Base-by-base conservation (phyloP, 164 flowering plant genomes). In the Euptelea pleiosperma region DNA sequence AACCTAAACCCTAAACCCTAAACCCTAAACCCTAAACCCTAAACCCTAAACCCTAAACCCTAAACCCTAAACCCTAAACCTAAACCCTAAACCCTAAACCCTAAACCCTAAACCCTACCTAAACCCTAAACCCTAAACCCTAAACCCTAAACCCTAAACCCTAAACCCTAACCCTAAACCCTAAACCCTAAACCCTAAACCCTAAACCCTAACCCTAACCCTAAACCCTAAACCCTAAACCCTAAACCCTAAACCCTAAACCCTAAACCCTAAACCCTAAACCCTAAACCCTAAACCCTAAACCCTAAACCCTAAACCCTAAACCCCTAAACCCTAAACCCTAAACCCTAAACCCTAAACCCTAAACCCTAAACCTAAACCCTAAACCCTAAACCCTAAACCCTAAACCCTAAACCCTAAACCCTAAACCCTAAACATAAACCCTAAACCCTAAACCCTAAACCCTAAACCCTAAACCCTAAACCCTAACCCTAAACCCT, bases 401-500 rank as follows among this genome's bases (percentile, higher is more conserved):
- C 62, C 62, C 52, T 45, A 59, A 59, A 45, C 62, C 62, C 52
- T 45, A 59, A 59, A 45, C 62, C 62, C 52, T 30, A 59, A 59
- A 45, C 62, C 62, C 52, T 45, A 59, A 59, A n/a, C n/a, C 62
- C 52, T 42, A 58, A 58, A 45, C 62, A 42, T 33, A 45, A 59
- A 46, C 52, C 62, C 53, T 19, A 45, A 59, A 59, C 52, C 62
- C 62, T 22, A 30, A 58, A 58, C 50, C 61, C 61, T 33, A 45
- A 59, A 59, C 62, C 62, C 62, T 58, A 58, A 58, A 58, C 62
- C 62, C 62, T 58, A 58, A 58, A 58, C 62, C 62, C 62, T 58
- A 58, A 58, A 58, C 62, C 62, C 62, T 58, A 57, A n/a, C 47
- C 46, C 62, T 54, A 24, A 42, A 57, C 42, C n/a, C n/a, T n/a